Evolutionary conservation across 2,329 filamentous ascomycete species (phyloP), one percentile per base, ranked within the genome.

Genomic region (Dactylonectria macrodidyma): DNA sequence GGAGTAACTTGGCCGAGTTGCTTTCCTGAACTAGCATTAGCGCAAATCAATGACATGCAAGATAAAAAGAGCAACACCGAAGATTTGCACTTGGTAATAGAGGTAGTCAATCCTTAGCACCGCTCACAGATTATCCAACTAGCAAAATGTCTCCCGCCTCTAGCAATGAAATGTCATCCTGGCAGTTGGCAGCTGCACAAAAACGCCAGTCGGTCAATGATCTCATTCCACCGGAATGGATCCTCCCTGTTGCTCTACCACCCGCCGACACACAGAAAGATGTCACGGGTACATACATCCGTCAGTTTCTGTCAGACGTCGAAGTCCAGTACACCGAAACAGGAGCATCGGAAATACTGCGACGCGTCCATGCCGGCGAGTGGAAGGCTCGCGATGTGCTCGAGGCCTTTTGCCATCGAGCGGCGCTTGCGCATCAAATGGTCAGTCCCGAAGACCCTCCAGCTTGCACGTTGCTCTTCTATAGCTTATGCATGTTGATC

Each of bases 371-470:
- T 44, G 19, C 34, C 19, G 59, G 59, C 4, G 10, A 44, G 30
- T 61, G 59, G 59, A 54, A 16, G n/a, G 48, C 59, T 8, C 22
- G 16, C 14, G 47, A 61, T 4, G 59, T 61, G 16, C 16, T 61
- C 10, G n/a, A 41, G 24, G 59, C 59, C 10, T 61, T 61, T 34
- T 61, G 59, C 22, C 59, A 61, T 22, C 26, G 59, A 19, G 48
- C 59, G 24, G 33, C 59, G 22, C 38, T 61, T 9, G 59, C 59
- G 2, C 59, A 61, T 54, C 59, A 61, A 36, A 24, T 61, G 59
- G 59, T 61, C 10, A 41, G 59, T 41, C 3, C 38, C 38, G 14
- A 11, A 41, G 14, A 41, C 16, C 38, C 38, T 16, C 16, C 11
- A 41, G 26, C 38, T 16, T 14, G 6, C 38, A 41, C 16, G 38